Percentiles rank a stretch among this genome's conserved stretches.
Conservation (phyloP, 208 protist genomes). For the Wallacemonas sp. region DNA sequence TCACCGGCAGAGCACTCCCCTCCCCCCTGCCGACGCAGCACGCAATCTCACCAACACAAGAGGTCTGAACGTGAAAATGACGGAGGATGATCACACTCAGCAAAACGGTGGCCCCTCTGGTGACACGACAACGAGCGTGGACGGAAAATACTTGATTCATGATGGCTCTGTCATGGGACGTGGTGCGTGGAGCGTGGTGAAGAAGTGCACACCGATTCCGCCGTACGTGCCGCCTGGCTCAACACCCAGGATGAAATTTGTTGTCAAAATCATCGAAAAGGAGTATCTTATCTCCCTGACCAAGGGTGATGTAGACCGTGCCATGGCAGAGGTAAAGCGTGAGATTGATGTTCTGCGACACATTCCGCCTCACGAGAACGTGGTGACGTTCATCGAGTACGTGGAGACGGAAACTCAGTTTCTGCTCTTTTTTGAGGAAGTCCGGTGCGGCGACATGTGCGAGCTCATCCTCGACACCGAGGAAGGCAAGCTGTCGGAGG, state of each 20-base stretch:
- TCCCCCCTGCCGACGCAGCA: too few relatives aligned
- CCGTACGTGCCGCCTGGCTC: slow-evolving; percentile 73
- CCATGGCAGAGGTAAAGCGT: slow-evolving; percentile 88
- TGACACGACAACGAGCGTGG: slow-evolving; percentile 38
- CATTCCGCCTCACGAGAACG: slow-evolving; percentile 86
- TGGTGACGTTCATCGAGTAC: slow-evolving; percentile 89
- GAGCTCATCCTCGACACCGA: slow-evolving; percentile 85
- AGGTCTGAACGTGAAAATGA: too few relatives aligned
- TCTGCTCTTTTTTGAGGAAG: slow-evolving; percentile 88
- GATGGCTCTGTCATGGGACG: slow-evolving; percentile 80
- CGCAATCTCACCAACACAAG: too few relatives aligned
- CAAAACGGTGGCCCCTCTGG: background rate
- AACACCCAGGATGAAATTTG: slow-evolving; percentile 77
- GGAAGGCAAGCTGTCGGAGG: slow-evolving; percentile 80
- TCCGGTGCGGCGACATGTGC: slow-evolving; percentile 84
- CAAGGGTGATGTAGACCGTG: slow-evolving; percentile 84
- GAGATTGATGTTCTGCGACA: slow-evolving; percentile 88
- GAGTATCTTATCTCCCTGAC: slow-evolving; percentile 85
- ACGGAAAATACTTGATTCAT: slow-evolving; percentile 80
- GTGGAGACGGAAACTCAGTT: slow-evolving; percentile 85
- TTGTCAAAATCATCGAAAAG: slow-evolving; percentile 92
- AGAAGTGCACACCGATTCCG: slow-evolving; percentile 69
- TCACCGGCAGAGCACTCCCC: too few relatives aligned
- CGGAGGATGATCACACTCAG: slow-evolving; percentile 7
- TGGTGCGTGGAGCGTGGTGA: slow-evolving; percentile 89